Base-by-base conservation (phyloP, 176 grass and related monocot species). In the Metroxylon sagu region DNA sequence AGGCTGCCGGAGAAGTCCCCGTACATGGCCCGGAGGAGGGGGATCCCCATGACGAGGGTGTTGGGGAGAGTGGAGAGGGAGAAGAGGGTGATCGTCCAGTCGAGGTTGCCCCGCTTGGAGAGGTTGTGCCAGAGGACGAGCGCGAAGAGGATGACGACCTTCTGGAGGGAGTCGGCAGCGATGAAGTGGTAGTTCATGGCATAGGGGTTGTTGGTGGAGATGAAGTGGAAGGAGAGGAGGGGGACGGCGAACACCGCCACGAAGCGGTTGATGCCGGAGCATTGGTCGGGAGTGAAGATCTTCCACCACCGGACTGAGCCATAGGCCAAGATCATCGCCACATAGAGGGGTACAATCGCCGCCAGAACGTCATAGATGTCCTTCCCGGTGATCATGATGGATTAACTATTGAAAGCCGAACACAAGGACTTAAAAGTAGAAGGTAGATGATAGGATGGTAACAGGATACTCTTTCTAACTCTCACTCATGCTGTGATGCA, bases 11-110 rank as follows among this genome's bases (percentile, higher is more conserved):
- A 98, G 72, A 88, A 92, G 58, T 92, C 82, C 23, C 93, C 93
- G 66, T 98, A 98, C 93, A 98, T 98, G 49, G 93, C 93, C 4
- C 78, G 69, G 1, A 98, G 93, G 56, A 98, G 76, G 27, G 93
- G 93, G 73, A 98, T 98, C 25, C 93, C 93, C 93, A 98, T 98
- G 14, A 98, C 93, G 4, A 98, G 93, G 28, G 93, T 98, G 84
- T 98, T 98, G 48, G 93, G 87, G 16, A 98, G 87, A 25, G 93
- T 98, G 14, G 93, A 71, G 10, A 98, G 84, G 19, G 93, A 98
- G 79, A 98, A 98, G 61, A 98, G 84, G 51, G 93, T 98, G 81
- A 98, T 92, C 70, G 77, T 76, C 93, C 93, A 98, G 71, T 98
- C 93, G 8, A 98, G 79, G 16, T n/a, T 18, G 72, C 60, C 1